Percentiles rank a stretch among this genome's conserved stretches.
Evolutionary conservation across 1,284 basidiomycete genomes (phyloP).

Genomic region (Rhodotorula sp.): DNA sequence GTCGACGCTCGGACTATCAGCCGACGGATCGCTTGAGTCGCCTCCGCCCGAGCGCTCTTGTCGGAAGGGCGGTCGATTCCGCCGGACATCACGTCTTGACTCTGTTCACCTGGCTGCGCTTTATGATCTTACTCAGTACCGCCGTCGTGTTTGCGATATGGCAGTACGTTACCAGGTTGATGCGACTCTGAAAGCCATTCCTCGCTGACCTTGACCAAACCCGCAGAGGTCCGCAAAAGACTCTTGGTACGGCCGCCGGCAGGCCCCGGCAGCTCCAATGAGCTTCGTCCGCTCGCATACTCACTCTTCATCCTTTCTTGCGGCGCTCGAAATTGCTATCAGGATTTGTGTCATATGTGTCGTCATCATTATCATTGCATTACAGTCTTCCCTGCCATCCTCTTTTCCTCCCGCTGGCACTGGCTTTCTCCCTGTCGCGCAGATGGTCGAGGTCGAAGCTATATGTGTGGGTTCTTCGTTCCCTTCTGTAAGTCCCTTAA

Average conservation of each 20-base stretch:
- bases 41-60: constrained; percentile 36
- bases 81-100: constrained; percentile 25
- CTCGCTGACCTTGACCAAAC: neutral
- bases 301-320: neutral
- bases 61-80: constrained; percentile 19
- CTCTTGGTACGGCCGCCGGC: constrained; percentile 12
- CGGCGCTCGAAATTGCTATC: too few species aligned
- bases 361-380: too few species aligned
- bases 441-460: too few species aligned
- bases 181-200: fast-evolving
- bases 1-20: constrained; percentile 37
- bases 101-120: constrained; percentile 28
- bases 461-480: too few species aligned
- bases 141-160: constrained; percentile 33
- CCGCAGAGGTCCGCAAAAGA: constrained; percentile 26
- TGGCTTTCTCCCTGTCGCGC: neutral
- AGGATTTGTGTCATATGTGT: too few species aligned
- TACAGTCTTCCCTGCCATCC: neutral
- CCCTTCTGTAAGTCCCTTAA: too few species aligned
- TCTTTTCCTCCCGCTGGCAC: neutral
- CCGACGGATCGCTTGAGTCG: constrained; percentile 37
- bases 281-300: neutral
- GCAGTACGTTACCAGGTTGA: constrained; percentile 24
- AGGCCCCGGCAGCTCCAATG: neutral
- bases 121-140: constrained; percentile 30